phyloP scores from a whole-genome alignment of 2,329 filamentous ascomycete genomes.

The Penicillium expansum region DNA sequence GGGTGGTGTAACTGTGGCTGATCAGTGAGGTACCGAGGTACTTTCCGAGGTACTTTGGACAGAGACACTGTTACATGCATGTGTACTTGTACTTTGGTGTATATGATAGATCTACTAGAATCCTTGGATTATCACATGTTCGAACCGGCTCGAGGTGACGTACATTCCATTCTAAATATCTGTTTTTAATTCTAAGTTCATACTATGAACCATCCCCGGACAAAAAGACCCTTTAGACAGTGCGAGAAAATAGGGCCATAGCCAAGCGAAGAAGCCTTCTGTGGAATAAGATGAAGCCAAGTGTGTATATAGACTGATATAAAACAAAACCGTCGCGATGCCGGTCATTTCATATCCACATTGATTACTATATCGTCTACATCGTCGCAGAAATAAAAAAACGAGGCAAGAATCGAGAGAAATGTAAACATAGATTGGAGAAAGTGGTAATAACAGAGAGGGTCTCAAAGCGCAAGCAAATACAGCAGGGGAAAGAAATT shows the following conservation, averaged over 20 bases:
- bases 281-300: background rate
- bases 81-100: constrained; percentile 6
- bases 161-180: background rate
- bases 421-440: constrained; percentile 7
- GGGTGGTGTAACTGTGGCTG: constrained; percentile 17
- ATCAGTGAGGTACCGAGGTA: constrained; percentile 3
- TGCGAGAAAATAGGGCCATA: background rate
- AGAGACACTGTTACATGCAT: background rate
- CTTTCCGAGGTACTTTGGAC: background rate
- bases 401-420: constrained; percentile 8
- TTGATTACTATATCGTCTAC: constrained; percentile 21
- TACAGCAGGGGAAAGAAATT: background rate
- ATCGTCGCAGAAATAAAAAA: constrained; percentile 13
- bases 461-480: constrained; percentile 14
- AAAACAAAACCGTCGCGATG: constrained; percentile 2
- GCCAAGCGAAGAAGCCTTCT: background rate
- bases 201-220: no score
- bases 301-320: background rate
- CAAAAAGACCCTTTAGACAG: no score
- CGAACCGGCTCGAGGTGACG: no score
- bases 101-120: background rate
- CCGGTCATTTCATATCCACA: constrained; percentile 11
- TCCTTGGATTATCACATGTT: background rate
- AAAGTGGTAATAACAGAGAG: constrained; percentile 11
- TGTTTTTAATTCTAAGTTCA: background rate